Evolutionary conservation across 2,329 filamentous ascomycete species (phyloP).

Genomic region (Tolypocladium cylindrosporum): DNA sequence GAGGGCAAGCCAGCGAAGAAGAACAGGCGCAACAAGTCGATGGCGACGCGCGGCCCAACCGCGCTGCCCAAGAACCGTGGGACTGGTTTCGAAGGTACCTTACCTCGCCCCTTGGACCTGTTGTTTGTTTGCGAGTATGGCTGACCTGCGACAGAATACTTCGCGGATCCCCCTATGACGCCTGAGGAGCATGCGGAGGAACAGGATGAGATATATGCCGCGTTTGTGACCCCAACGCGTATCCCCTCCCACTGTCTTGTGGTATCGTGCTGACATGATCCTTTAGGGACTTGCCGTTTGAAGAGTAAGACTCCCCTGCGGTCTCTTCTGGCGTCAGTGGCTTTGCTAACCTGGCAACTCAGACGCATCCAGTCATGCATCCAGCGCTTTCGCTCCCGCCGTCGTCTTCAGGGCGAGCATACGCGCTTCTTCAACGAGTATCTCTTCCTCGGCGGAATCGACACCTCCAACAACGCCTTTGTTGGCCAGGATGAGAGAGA

Average conservation of each 20-base stretch:
- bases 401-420: constrained; percentile 59
- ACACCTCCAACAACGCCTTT: constrained; percentile 47
- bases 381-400: constrained; percentile 66
- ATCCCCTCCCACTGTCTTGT: not conserved
- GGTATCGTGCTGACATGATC: constrained; percentile 8
- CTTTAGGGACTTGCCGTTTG: constrained; percentile 39
- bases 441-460: constrained; percentile 73
- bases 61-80: constrained; percentile 33
- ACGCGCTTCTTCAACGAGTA: constrained; percentile 66
- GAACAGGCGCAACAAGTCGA: constrained; percentile 10
- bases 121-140: not conserved
- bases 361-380: constrained; percentile 81
- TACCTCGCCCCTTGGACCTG: not conserved
- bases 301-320: constrained; percentile 33
- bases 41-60: constrained; percentile 24
- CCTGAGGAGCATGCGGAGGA: constrained; percentile 59
- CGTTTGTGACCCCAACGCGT: constrained; percentile 30
- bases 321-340: too few species aligned
- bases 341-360: constrained; percentile 5
- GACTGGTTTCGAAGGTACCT: constrained; percentile 60
- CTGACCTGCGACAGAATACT: constrained; percentile 46
- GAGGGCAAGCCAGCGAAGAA: constrained; percentile 4
- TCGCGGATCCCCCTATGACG: constrained; percentile 69
- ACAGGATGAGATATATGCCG: constrained; percentile 52
- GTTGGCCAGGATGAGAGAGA: constrained; percentile 50